Percentiles rank a stretch among this genome's conserved stretches.
These are phyloP conservation scores for Torrubiella hemipterigena DNA, from an alignment of 2,329 filamentous ascomycete species.

Conservation along the genomic window DNA sequence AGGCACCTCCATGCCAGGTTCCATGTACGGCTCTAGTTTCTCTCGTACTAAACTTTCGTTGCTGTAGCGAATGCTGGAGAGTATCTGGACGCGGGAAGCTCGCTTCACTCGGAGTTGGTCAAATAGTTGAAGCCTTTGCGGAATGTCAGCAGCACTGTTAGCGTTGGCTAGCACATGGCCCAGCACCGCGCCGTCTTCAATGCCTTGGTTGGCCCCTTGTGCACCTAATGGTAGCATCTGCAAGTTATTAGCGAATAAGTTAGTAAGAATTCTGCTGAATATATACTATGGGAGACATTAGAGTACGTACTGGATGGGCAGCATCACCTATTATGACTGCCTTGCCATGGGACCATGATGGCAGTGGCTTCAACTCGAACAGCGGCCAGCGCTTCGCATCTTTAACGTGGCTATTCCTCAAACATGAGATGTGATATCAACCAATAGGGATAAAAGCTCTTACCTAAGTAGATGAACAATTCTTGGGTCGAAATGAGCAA, in stretches of 20 bases:
- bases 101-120: slow-evolving; percentile 1
- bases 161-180: slow-evolving; percentile 1
- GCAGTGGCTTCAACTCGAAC: slow-evolving; percentile 3
- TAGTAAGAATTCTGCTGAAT: neutral
- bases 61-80: no score
- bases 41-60: no score
- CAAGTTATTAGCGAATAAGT: no score
- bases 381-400: slow-evolving; percentile 5
- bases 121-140: slow-evolving; percentile 2
- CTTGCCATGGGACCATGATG: slow-evolving; percentile 4
- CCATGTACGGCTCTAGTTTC: no score
- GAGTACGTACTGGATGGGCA: slow-evolving; percentile 4
- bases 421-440: neutral
- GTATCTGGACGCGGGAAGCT: slow-evolving; percentile 2
- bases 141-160: neutral
- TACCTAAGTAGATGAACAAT: slow-evolving; percentile 3
- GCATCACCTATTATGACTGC: slow-evolving; percentile 5
- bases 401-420: neutral
- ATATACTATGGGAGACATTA: neutral
- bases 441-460: neutral
- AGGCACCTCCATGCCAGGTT: no score
- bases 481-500: slow-evolving; percentile 3
- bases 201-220: slow-evolving; percentile 6
- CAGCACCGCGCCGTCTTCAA: slow-evolving; percentile 5
- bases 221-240: slow-evolving; percentile 7